phyloP scores from a whole-genome alignment of 2,329 filamentous ascomycete genomes.

The Fusarium marasasianum region DNA sequence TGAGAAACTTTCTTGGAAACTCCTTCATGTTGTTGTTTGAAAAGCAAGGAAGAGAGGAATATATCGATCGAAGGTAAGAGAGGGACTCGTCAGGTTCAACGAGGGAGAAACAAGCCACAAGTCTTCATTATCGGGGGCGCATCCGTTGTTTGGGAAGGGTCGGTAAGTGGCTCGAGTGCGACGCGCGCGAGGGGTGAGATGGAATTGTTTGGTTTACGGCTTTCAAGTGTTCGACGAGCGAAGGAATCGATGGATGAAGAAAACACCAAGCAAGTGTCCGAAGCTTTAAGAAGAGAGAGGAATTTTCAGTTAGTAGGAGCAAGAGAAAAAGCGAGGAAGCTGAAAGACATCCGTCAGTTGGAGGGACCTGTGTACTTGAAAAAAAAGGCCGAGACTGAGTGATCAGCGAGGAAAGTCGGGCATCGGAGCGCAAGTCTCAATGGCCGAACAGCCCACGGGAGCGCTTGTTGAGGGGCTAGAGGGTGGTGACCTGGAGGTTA shows the following conservation, averaged over 20 bases:
- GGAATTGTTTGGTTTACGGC: neutral
- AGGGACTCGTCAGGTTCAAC: conserved; percentile 45
- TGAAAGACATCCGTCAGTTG: conserved; percentile 13
- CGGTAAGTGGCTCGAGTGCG: conserved; percentile 31
- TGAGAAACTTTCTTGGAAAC: conserved; percentile 73
- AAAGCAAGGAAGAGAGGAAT: neutral
- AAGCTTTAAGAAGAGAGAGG: neutral
- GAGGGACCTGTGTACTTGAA: conserved; percentile 26
- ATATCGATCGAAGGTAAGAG: conserved; percentile 7
- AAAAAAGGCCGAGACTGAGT: conserved; percentile 29
- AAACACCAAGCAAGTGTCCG: neutral
- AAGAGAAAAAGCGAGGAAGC: conserved; percentile 11
- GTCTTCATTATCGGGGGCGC: conserved; percentile 46
- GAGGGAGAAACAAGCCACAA: conserved; percentile 44
- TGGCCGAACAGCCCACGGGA: conserved; percentile 27
- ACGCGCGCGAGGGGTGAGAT: conserved; percentile 16
- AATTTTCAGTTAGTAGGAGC: neutral
- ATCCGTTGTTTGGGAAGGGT: conserved; percentile 31
- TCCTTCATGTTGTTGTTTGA: conserved; percentile 59
- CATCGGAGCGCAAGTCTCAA: conserved; percentile 20
- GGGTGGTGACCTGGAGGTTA: conserved; percentile 13
- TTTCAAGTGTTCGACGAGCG: neutral
- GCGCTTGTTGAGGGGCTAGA: conserved; percentile 28
- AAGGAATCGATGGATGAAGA: neutral
- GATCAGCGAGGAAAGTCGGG: conserved; percentile 7